A percentile compares a stretch with the other conserved stretches of the same genome.
phyloP scores from a whole-genome alignment of 495 filamentous ascomycete genomes.

The Penicillium longicatenatum region DNA sequence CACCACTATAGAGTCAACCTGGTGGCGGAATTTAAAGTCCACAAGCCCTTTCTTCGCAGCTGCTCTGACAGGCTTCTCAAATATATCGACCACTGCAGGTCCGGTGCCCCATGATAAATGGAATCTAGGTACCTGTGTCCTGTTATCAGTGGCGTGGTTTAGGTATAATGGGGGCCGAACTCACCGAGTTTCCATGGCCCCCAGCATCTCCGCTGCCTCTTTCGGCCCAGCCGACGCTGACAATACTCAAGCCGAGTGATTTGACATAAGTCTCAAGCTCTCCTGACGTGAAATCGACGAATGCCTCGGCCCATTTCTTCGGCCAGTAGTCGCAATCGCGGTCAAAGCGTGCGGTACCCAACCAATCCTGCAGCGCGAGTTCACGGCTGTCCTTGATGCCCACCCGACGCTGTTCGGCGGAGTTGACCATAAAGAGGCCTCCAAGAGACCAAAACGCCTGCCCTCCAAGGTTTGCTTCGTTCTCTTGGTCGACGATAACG shows the following conservation, averaged over 20 bases:
- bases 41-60: conserved; percentile 5
- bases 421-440: conserved; percentile 6
- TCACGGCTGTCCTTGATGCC: conserved; percentile 7
- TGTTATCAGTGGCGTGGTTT: background rate
- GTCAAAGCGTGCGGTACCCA: conserved; percentile 6
- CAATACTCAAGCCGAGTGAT: conserved; percentile 2
- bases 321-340: conserved; percentile 10
- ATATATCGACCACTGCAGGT: conserved; percentile 1
- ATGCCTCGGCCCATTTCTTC: conserved; percentile 8
- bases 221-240: conserved; percentile 8
- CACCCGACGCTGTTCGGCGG: background rate
- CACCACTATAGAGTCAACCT: conserved; percentile 5
- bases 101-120: conserved; percentile 9
- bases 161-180: background rate
- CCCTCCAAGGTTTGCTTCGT: conserved; percentile 3
- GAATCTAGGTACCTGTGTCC: conserved; percentile 4
- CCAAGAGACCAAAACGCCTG: conserved; percentile 10
- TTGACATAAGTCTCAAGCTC: conserved; percentile 6
- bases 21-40: conserved; percentile 6
- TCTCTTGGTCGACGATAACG: conserved; percentile 10
- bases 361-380: conserved; percentile 7
- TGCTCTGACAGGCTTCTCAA: conserved; percentile 7
- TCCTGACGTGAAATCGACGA: conserved; percentile 2
- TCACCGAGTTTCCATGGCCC: conserved; percentile 10
- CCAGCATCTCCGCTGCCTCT: conserved; percentile 5